Evolutionary conservation across 257 asterid species (phyloP).

Genomic region (Solanum corneliomulleri): DNA sequence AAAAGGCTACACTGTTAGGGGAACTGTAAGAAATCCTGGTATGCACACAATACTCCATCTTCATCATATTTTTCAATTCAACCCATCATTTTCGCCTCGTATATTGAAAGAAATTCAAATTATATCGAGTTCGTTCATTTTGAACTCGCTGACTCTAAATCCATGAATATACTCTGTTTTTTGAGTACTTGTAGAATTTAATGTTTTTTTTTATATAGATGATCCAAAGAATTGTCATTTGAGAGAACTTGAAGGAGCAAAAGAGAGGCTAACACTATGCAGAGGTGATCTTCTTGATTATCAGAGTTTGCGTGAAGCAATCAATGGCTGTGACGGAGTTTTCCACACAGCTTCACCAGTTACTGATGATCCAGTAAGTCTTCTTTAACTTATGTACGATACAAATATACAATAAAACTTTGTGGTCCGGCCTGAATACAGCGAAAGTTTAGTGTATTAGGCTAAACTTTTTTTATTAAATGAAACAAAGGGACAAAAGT

Average conservation of each 20-base stretch:
- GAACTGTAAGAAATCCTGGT: conserved; percentile 96
- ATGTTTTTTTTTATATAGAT: conserved; percentile 18
- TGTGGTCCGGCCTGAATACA: background rate
- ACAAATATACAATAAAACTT: background rate
- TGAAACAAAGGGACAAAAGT: background rate
- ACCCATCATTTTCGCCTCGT: background rate
- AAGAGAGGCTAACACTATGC: conserved; percentile 62
- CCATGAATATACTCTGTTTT: background rate
- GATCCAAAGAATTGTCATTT: conserved; percentile 77
- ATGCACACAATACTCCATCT: background rate
- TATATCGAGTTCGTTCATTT: background rate
- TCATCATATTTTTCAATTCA: background rate
- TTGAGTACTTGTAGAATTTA: background rate
- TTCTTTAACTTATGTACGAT: background rate
- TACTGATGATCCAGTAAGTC: conserved; percentile 78
- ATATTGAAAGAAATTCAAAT: background rate
- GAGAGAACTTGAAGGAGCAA: conserved; percentile 75
- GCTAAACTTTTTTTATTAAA: rapidly evolving
- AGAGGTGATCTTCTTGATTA: conserved; percentile 79
- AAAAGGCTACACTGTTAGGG: conserved; percentile 80
- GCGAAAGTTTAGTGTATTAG: background rate
- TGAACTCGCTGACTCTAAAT: background rate
- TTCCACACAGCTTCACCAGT: conserved; percentile 98
- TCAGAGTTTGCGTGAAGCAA: conserved; percentile 58
- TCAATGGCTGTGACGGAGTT: conserved; percentile 88